phyloP scores from a whole-genome alignment of 2,329 filamentous ascomycete species.

The Talaromyces sp. region DNA sequence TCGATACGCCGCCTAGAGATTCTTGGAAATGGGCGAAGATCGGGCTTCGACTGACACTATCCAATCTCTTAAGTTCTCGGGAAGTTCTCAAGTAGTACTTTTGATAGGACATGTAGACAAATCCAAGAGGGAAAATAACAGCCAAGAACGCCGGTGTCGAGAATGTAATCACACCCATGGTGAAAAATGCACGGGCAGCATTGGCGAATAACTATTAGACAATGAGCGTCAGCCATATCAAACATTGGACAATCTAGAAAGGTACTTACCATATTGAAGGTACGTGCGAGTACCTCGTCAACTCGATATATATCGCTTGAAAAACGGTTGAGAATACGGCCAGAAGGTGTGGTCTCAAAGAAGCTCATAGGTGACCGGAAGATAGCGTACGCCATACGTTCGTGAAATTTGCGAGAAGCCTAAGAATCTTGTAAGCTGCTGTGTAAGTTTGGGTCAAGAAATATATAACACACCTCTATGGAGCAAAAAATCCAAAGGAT shows the following conservation, averaged over 20 bases:
- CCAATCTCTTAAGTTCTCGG: constrained; percentile 89
- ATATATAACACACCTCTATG: constrained; percentile 67
- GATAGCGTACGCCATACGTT: constrained; percentile 94
- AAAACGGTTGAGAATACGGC: constrained; percentile 95
- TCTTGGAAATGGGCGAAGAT: constrained; percentile 99
- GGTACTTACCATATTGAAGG: constrained; percentile 81
- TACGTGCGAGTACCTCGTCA: constrained; percentile 89
- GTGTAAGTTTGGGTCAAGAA: not conserved
- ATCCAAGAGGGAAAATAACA: constrained; percentile 74
- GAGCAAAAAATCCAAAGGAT: constrained; percentile 99
- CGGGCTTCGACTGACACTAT: constrained; percentile 91
- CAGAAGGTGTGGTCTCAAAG: constrained; percentile 94
- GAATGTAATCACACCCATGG: constrained; percentile 77
- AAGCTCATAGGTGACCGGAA: constrained; percentile 98
- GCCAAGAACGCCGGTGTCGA: constrained; percentile 76
- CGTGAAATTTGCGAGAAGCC: constrained; percentile 93
- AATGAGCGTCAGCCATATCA: not conserved
- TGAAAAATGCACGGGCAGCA: constrained; percentile 72
- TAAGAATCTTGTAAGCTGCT: constrained; percentile 33
- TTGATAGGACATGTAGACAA: constrained; percentile 88
- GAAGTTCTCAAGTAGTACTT: constrained; percentile 96
- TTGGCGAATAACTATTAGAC: constrained; percentile 64
- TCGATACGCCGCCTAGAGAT: constrained; percentile 87
- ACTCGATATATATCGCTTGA: constrained; percentile 60
- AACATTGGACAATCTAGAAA: not conserved